Conservation (phyloP, 2,329 filamentous ascomycete genomes). For the Aspergillus cejpii region DNA sequence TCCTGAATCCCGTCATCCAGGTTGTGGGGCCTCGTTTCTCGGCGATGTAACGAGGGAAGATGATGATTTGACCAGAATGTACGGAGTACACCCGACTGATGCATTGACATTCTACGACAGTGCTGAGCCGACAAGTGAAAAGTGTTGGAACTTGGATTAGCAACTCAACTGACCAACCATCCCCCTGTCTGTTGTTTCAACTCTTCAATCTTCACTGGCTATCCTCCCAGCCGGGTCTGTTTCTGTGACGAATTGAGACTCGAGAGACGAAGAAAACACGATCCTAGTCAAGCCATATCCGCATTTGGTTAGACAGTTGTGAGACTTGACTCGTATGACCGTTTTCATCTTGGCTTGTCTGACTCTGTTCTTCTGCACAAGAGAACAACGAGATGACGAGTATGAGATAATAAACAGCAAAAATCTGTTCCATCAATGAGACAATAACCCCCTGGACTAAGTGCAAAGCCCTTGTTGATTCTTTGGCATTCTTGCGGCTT, state of each 20-base stretch:
- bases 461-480: no score
- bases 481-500: neutral
- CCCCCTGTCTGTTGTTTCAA: neutral
- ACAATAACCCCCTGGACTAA: no score
- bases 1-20: neutral
- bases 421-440: no score
- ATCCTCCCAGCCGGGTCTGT: neutral
- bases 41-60: neutral
- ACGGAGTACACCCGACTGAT: neutral
- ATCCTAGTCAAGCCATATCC: neutral
- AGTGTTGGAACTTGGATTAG: neutral
- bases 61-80: neutral
- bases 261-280: neutral
- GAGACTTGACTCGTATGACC: neutral
- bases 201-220: neutral
- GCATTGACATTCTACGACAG: no score
- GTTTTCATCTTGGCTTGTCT: neutral
- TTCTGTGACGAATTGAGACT: neutral
- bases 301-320: neutral
- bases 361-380: neutral
- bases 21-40: neutral
- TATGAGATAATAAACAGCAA: no score
- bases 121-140: neutral
- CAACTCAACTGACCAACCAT: neutral
- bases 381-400: neutral